These are phyloP conservation scores for Tulasnella sp. DNA, from an alignment of 768 basidiomycete species.

Conservation along the genomic window DNA sequence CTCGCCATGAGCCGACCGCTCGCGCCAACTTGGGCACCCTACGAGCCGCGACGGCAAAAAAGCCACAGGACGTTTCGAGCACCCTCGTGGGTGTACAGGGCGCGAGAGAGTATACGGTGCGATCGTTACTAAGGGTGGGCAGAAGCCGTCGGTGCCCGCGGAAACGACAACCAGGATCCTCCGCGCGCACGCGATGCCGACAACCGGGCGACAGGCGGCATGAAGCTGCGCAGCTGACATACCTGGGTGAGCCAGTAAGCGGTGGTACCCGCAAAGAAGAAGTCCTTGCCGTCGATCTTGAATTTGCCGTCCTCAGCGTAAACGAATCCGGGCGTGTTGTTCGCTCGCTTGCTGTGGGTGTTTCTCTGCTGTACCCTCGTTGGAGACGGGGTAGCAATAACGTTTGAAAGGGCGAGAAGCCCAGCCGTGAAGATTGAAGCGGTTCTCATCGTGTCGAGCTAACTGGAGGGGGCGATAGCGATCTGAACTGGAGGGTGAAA, in stretches of 20 bases:
- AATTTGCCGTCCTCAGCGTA: slow-evolving; percentile 19
- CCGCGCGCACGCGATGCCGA: too few species aligned
- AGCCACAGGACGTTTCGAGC: neutral
- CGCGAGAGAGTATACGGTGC: neutral
- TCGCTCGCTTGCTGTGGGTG: neutral
- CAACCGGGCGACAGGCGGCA: too few species aligned
- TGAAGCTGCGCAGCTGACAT: neutral
- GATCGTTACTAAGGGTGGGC: too few species aligned
- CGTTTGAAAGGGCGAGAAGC: too few species aligned
- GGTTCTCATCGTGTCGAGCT: too few species aligned
- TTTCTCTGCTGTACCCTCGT: neutral
- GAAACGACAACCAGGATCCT: too few species aligned
- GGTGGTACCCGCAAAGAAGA: slow-evolving; percentile 24
- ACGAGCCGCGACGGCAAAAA: too few species aligned
- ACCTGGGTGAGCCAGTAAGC: slow-evolving; percentile 29
- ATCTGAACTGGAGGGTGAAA: too few species aligned
- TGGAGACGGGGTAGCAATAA: neutral
- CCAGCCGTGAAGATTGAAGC: too few species aligned
- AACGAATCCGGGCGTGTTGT: slow-evolving; percentile 17
- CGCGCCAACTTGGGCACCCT: neutral
- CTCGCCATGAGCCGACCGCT: neutral
- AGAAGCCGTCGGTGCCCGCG: too few species aligned
- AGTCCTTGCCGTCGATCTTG: slow-evolving; percentile 18
- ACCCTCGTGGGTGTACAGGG: neutral
- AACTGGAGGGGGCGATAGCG: too few species aligned